Conservation (phyloP, 345 rosid genomes). For the Ceriops decandra region DNA sequence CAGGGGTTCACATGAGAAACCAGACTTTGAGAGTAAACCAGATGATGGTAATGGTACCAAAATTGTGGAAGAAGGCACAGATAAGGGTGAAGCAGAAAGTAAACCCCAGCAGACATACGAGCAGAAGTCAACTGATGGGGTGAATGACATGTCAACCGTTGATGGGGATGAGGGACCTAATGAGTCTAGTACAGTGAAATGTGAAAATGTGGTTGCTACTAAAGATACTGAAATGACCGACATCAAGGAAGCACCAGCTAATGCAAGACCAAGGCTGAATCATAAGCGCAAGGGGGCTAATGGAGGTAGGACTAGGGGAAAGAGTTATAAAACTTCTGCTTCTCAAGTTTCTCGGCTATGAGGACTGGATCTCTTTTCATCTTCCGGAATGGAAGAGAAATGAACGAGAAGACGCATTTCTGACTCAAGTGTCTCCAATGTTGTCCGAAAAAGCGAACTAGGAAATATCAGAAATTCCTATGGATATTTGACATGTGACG, state of each 20-base stretch:
- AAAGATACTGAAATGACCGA: not conserved
- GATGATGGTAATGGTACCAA: conserved; percentile 1
- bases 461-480: no score
- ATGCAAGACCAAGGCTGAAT: not conserved
- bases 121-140: not conserved
- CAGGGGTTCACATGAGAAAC: conserved; percentile 4
- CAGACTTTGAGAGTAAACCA: conserved; percentile 1
- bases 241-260: not conserved
- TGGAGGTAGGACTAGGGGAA: conserved; percentile 18
- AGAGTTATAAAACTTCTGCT: conserved; percentile 7
- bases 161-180: not conserved
- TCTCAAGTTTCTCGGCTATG: no score
- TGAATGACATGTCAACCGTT: not conserved
- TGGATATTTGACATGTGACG: no score
- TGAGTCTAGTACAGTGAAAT: not conserved
- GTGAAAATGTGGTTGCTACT: not conserved
- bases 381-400: no score
- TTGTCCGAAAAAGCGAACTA: no score
- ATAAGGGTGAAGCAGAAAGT: conserved; percentile 6
- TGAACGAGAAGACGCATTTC: no score
- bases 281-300: conserved; percentile 18
- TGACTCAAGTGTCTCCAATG: no score
- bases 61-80: not conserved
- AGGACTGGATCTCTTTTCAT: no score
- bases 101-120: not conserved